Percentiles rank a stretch among this genome's conserved stretches.
Evolutionary conservation across 1,139 yeast species (phyloP).

Genomic region (Hansenula sp.): DNA sequence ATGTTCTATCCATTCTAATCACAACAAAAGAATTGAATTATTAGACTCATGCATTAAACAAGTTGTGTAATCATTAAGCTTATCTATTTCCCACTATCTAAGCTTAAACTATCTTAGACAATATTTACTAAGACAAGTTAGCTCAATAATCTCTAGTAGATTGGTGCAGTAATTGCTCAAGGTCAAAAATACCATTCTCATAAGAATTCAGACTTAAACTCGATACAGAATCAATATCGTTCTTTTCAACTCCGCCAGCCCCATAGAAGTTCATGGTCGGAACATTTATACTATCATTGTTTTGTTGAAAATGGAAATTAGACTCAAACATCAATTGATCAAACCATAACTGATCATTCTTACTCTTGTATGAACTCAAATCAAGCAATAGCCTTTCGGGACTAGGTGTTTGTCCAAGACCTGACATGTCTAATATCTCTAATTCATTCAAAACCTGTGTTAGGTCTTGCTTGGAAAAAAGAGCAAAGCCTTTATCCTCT

Average conservation of each 20-base stretch:
- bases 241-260: neutral
- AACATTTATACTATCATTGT: neutral
- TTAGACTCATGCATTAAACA: no score
- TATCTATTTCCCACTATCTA: no score
- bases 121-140: neutral
- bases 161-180: neutral
- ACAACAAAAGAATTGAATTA: no score
- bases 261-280: neutral
- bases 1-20: no score
- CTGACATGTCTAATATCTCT: conserved; percentile 1
- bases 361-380: conserved; percentile 1
- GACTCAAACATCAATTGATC: conserved; percentile 12
- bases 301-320: neutral
- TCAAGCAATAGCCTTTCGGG: neutral
- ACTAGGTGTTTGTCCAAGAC: neutral
- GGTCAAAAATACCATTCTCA: neutral
- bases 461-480: conserved; percentile 10
- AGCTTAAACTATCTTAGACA: neutral
- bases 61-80: no score
- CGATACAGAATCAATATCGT: neutral
- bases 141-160: neutral
- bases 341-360: conserved; percentile 20
- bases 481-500: conserved; percentile 11
- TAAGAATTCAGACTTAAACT: neutral
- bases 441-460: conserved; percentile 7